phyloP scores from a whole-genome alignment of 495 filamentous ascomycete genomes.

The Penicillium paradoxum region DNA sequence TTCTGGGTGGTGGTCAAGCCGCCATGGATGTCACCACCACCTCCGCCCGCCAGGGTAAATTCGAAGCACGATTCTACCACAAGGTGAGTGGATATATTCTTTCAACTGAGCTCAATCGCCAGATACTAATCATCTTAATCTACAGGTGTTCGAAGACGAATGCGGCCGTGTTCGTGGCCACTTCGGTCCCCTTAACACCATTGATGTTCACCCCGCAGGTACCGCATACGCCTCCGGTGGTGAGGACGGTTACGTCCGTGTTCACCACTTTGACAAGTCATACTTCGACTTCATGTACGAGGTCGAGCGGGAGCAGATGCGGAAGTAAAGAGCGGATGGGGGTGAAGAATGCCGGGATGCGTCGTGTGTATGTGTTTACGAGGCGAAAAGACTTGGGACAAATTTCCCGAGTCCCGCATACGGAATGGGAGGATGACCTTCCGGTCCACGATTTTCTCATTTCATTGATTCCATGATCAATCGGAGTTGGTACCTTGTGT shows the following conservation, averaged over 20 bases:
- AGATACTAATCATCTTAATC: neutral
- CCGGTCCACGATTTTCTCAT: conserved; percentile 38
- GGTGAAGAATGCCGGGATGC: conserved; percentile 21
- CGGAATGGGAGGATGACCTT: conserved; percentile 35
- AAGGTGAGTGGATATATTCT: conserved; percentile 43
- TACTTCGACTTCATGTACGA: conserved; percentile 99
- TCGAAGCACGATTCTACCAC: conserved; percentile 98
- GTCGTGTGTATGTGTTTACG: conserved; percentile 42
- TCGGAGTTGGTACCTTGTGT: conserved; percentile 44
- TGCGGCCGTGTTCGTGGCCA: conserved; percentile 94
- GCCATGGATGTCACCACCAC: conserved; percentile 99
- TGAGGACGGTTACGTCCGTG: conserved; percentile 97
- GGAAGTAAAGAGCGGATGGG: conserved; percentile 30
- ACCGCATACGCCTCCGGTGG: conserved; percentile 89
- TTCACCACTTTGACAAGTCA: conserved; percentile 95
- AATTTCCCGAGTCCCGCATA: conserved; percentile 26
- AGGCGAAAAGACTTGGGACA: conserved; percentile 33
- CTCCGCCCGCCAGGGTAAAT: conserved; percentile 88
- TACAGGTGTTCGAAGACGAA: conserved; percentile 82
- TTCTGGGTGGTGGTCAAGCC: conserved; percentile 95
- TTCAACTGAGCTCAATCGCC: too few relatives aligned
- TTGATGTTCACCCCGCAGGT: conserved; percentile 85
- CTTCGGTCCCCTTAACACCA: conserved; percentile 88
- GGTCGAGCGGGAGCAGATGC: conserved; percentile 71
- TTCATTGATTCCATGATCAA: conserved; percentile 45